Evolutionary conservation across 1,284 basidiomycete genomes (phyloP).

Genomic region (Melampsora occidentalis): DNA sequence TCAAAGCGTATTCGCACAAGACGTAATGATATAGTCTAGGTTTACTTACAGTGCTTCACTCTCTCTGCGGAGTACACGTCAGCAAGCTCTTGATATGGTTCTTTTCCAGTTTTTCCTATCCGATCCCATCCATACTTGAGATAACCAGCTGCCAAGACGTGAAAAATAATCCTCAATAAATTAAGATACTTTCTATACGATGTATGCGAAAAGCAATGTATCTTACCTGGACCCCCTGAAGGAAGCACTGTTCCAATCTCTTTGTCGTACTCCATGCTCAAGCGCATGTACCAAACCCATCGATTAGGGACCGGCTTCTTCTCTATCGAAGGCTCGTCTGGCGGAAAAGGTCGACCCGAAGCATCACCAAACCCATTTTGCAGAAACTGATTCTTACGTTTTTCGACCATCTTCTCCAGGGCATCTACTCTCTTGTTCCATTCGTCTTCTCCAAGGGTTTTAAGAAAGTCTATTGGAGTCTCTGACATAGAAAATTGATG

Average conservation of each 20-base stretch:
- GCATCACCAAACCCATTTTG: constrained; percentile 29
- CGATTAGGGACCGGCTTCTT: constrained; percentile 40
- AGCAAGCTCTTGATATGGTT: constrained; percentile 37
- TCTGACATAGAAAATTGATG: background rate
- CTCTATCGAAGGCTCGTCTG: constrained; percentile 24
- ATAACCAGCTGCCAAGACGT: constrained; percentile 31
- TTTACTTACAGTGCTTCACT: constrained; percentile 26
- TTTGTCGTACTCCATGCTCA: constrained; percentile 38
- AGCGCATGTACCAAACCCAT: constrained; percentile 43
- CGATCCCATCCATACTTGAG: constrained; percentile 44
- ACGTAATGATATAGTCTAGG: too few species aligned
- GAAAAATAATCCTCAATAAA: background rate
- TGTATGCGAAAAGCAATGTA: background rate
- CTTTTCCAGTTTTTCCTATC: constrained; percentile 30
- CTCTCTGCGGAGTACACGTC: constrained; percentile 35
- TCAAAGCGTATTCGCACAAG: too few species aligned
- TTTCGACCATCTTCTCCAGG: constrained; percentile 20
- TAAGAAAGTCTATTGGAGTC: constrained; percentile 36
- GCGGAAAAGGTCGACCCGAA: constrained; percentile 24
- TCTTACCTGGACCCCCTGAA: constrained; percentile 35
- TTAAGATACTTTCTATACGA: background rate
- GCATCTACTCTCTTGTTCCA: constrained; percentile 20
- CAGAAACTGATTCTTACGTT: constrained; percentile 19
- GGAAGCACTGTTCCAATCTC: constrained; percentile 17
- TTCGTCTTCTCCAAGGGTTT: constrained; percentile 4